These are phyloP conservation scores for Saturnispora bothae DNA, from an alignment of 805 yeast species.

Conservation along the genomic window DNA sequence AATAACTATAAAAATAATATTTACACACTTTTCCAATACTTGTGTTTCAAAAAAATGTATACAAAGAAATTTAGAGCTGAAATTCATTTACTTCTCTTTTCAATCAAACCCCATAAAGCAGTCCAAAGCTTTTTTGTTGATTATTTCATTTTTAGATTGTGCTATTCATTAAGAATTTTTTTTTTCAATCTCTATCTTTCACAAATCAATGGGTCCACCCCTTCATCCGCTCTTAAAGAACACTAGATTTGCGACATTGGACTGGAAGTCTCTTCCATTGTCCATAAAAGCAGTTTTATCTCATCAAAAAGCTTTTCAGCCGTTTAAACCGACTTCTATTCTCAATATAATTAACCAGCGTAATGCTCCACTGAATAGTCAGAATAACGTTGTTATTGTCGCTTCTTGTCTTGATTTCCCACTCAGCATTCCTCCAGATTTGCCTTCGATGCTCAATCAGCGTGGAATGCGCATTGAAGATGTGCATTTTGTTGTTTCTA, in stretches of 20 bases:
- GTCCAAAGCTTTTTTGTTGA: too few relatives aligned
- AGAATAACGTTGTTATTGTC: constrained; percentile 2
- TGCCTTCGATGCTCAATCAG: not conserved
- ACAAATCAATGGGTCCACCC: not conserved
- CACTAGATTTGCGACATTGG: constrained; percentile 5
- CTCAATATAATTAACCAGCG: constrained; percentile 7
- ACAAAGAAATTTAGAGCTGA: too few relatives aligned
- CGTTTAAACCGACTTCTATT: constrained; percentile 7
- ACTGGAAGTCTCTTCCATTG: constrained; percentile 4
- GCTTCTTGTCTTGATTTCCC: constrained; percentile 6
- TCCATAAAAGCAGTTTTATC: constrained; percentile 1
- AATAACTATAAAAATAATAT: too few relatives aligned
- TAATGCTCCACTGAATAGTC: not conserved
- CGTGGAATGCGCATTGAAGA: constrained; percentile 3
- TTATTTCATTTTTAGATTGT: too few relatives aligned
- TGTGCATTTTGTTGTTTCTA: constrained; percentile 3
- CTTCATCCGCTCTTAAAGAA: constrained; percentile 8
- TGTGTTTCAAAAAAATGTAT: too few relatives aligned
- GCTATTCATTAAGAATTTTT: too few relatives aligned
- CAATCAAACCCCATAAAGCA: too few relatives aligned
- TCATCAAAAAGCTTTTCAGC: constrained; percentile 5
- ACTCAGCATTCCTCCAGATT: constrained; percentile 2
- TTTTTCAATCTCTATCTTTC: not conserved
- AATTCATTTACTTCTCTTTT: too few relatives aligned
- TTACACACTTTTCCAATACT: too few relatives aligned